phyloP scores from a whole-genome alignment of 768 basidiomycete genomes.

The Boletus subparvulus region DNA sequence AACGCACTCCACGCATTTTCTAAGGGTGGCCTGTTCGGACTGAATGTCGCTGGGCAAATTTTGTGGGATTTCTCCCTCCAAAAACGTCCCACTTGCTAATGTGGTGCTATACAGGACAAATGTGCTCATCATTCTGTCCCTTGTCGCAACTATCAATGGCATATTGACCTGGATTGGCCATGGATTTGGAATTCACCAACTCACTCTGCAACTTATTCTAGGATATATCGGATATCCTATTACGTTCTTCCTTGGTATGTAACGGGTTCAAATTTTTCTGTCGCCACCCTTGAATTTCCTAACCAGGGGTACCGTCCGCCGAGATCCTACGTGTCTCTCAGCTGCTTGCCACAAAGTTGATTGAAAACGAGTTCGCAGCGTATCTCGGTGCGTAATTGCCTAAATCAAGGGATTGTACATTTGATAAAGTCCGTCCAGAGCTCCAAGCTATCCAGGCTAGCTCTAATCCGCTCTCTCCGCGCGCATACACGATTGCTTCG shows the following conservation, averaged over 20 bases:
- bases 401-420: background rate
- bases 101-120: slow-evolving; percentile 52
- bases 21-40: slow-evolving; percentile 79
- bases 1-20: slow-evolving; percentile 91
- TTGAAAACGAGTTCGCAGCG: slow-evolving; percentile 85
- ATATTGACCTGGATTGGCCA: slow-evolving; percentile 86
- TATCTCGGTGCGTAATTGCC: slow-evolving; percentile 44
- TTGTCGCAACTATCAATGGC: slow-evolving; percentile 80
- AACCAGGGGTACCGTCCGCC: slow-evolving; percentile 62
- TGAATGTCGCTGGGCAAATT: slow-evolving; percentile 86
- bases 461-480: slow-evolving; percentile 58
- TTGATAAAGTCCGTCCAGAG: slow-evolving; percentile 25
- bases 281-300: background rate
- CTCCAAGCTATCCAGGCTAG: slow-evolving; percentile 45
- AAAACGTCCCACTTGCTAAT: slow-evolving; percentile 8
- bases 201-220: slow-evolving; percentile 82
- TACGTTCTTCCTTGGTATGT: slow-evolving; percentile 64
- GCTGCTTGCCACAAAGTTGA: slow-evolving; percentile 81
- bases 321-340: slow-evolving; percentile 82
- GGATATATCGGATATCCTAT: slow-evolving; percentile 89
- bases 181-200: slow-evolving; percentile 77
- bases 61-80: slow-evolving; percentile 45
- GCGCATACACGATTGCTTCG: slow-evolving; percentile 78
- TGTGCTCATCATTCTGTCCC: slow-evolving; percentile 80
- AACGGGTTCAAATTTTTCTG: background rate